Base-by-base conservation (phyloP, 805 yeast species). In the Soucietia sequanensis region DNA sequence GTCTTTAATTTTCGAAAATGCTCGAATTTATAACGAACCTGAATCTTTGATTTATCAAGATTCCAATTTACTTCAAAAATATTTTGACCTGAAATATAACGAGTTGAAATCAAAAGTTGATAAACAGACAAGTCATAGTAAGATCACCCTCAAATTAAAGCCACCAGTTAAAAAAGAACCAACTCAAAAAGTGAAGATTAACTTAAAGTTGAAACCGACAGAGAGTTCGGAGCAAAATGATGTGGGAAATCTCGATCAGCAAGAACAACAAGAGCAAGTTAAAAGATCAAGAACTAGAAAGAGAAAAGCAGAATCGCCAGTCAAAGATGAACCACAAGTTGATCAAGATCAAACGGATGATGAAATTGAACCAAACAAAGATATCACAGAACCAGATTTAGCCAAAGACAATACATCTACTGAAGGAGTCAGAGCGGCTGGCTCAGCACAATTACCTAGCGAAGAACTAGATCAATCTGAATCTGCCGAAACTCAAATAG, bases 1-100 rank as follows among this genome's bases (percentile, higher is more conserved):
- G 5, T 62, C 67, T 19, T 62, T 81, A 34, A 80, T 91, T 10
- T 89, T 90, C 62, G 52, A 68, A 29, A 93, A 93, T 59, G 95
- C 97, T 2, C 78, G 79, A 52, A 56, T 72, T 1, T 91, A 80
- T 60, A 91, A 90, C 57, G 84, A 80, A 40, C 84, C 84, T 34
- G 78, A 75, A 2, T 78, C 93, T 34, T 69, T 78, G 34, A 80
- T 90, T 26, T 78, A 80, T 51, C 76, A 76, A 40, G 95, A 88
- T 60, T 82, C 97, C 0, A 60, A 56, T 24, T 72, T 74, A 28
- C 68, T 93, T 34, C 70, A 76, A 41, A 69, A 68, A 20, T 70
- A 69, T 40, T 79, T 83, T 44, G 62, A 67, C 24, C 63, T 67
- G 41, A 61, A 71, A 47, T 63, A 42, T 38, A 34, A 46, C 6